Evolutionary conservation across 805 yeast genomes (phyloP).

Genomic region (Zygosaccharomyces rouxii): DNA sequence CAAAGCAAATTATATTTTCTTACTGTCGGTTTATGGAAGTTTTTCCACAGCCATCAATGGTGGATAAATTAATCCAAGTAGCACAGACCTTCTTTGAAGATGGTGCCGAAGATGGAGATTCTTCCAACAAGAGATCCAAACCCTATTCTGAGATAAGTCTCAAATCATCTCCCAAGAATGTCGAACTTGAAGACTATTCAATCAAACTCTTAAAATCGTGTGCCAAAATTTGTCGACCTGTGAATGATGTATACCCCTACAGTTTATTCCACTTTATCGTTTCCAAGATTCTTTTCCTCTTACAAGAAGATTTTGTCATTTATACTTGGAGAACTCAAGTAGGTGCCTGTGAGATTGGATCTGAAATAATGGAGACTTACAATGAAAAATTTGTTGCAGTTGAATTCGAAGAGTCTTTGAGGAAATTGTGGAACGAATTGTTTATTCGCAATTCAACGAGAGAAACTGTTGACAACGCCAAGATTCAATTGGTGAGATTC

Average conservation of each 20-base stretch:
- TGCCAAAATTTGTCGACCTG: slow-evolving; percentile 32
- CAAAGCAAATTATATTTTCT: slow-evolving; percentile 47
- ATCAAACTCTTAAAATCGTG: slow-evolving; percentile 38
- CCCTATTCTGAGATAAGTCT: slow-evolving; percentile 32
- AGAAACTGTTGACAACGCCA: slow-evolving; percentile 54
- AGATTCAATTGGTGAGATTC: slow-evolving; percentile 45
- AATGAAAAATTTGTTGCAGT: not conserved
- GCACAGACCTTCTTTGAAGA: slow-evolving; percentile 38
- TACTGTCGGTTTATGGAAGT: slow-evolving; percentile 47
- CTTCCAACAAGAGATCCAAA: slow-evolving; percentile 23
- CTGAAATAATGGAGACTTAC: slow-evolving; percentile 17
- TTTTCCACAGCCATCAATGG: slow-evolving; percentile 29
- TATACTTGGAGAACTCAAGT: slow-evolving; percentile 62
- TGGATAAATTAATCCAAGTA: slow-evolving; percentile 30
- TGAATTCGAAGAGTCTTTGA: slow-evolving; percentile 9
- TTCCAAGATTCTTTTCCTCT: slow-evolving; percentile 27
- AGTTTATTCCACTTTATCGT: slow-evolving; percentile 32
- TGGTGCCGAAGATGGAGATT: slow-evolving; percentile 34
- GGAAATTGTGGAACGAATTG: slow-evolving; percentile 25
- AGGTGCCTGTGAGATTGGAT: slow-evolving; percentile 42
- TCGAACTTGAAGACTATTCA: slow-evolving; percentile 48
- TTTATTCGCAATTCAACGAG: slow-evolving; percentile 34
- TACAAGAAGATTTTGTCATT: slow-evolving; percentile 26
- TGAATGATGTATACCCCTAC: slow-evolving; percentile 17
- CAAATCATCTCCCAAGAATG: slow-evolving; percentile 40